phyloP scores from a whole-genome alignment of 371 early-diverging fungal species.

The Apophysomyces elegans region DNA sequence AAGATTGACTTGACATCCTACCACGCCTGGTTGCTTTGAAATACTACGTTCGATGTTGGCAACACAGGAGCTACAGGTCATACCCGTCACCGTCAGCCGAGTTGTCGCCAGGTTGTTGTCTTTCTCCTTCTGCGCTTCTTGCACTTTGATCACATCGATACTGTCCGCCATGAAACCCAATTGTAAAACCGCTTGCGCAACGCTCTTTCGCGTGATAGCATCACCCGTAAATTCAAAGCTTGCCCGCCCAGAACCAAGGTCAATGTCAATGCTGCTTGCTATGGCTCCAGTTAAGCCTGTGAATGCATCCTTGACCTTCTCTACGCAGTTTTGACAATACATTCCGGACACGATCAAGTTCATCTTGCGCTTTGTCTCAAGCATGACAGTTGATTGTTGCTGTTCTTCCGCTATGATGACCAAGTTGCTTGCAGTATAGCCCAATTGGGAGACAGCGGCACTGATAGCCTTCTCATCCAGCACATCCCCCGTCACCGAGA shows the following conservation, averaged over 20 bases:
- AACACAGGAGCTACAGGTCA: constrained; percentile 88
- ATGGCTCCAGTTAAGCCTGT: constrained; percentile 39
- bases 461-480: constrained; percentile 40
- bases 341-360: constrained; percentile 63
- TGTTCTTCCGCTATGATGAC: constrained; percentile 29
- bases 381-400: not conserved
- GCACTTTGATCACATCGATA: constrained; percentile 48
- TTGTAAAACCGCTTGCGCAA: constrained; percentile 47
- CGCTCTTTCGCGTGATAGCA: constrained; percentile 38
- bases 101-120: constrained; percentile 35
- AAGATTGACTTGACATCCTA: constrained; percentile 67
- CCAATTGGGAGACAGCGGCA: constrained; percentile 58
- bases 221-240: constrained; percentile 44
- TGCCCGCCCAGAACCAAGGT: constrained; percentile 51
- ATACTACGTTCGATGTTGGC: constrained; percentile 67
- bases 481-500: constrained; percentile 38
- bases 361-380: constrained; percentile 16
- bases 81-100: constrained; percentile 67
- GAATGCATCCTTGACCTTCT: constrained; percentile 55
- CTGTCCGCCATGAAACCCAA: constrained; percentile 59
- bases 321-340: constrained; percentile 70
- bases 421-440: constrained; percentile 60
- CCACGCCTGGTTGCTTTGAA: constrained; percentile 58
- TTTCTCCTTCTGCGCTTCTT: constrained; percentile 12
- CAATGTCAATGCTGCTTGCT: constrained; percentile 39